Evolutionary conservation across 2,329 filamentous ascomycete species (phyloP), one percentile per base, ranked within the genome.

Genomic region (Penicillium fuscoglaucum): DNA sequence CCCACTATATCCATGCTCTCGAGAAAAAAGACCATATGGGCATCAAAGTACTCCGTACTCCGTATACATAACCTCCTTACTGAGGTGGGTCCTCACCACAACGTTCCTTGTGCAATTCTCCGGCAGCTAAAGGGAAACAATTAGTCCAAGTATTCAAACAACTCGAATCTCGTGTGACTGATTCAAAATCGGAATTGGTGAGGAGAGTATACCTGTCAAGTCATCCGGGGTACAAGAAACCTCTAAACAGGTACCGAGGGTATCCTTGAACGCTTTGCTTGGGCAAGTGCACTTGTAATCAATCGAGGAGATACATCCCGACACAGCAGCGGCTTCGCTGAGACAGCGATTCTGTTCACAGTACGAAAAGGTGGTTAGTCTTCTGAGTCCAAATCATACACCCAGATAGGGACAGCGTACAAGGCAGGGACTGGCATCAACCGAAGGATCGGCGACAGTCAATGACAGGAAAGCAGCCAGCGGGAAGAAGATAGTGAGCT

Each of bases 271-370:
- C 7, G 59, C 58, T 3, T 10, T 1, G 26, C 61, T 66, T 4
- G 59, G 47, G 47, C 66, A 68, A 24, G 64, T 67, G 39, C 66
- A 68, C 2, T 49, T 8, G 26, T n/a, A 44, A 35, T 67, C 63
- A n/a, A 45, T 24, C 8, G 54, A 37, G 8, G 63, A 66, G 15
- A 31, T 13, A 40, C 66, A 68, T 5, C 61, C 64, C 13, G 66
- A 58, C 6, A 63, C 61, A 1, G 1, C 8, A 19, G 65, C 55
- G 13, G 55, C 56, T 13, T 63, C 61, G 19, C n/a, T 35, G 6
- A 67, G 52, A 39, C 66, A 68, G 10, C 10, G 52, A 21, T 5
- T 37, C 63, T 65, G 26, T 31, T 40, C 6, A 44, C 24, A 21
- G 3, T 9, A n/a, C 28, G 4, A 29, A 44, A n/a, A 29, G 1